Conservation (phyloP, 441 rosid genomes). For the Manihot esculenta region DNA sequence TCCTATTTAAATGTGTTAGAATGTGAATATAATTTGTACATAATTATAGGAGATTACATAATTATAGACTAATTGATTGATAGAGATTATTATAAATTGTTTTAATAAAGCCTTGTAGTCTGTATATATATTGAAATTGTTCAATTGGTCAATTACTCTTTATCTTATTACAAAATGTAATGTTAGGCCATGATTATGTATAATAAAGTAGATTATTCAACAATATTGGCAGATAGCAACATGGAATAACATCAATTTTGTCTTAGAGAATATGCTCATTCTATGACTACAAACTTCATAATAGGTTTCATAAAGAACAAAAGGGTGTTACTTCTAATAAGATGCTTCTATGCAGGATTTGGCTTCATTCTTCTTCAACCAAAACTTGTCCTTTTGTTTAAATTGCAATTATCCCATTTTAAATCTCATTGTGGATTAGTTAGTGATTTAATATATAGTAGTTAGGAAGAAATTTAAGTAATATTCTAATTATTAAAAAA, state of each 20-base stretch:
- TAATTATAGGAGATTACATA: too few relatives aligned
- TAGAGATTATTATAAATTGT: too few relatives aligned
- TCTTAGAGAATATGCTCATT: not conserved
- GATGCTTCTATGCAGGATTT: slow-evolving; percentile 5
- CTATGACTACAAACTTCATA: not conserved
- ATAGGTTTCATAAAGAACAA: not conserved
- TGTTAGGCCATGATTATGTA: not conserved
- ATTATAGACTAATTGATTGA: too few relatives aligned
- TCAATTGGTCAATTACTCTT: too few relatives aligned
- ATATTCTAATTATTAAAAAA: too few relatives aligned
- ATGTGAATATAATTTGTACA: too few relatives aligned
- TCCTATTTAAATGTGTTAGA: too few relatives aligned
- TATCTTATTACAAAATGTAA: too few relatives aligned
- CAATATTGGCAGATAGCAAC: not conserved
- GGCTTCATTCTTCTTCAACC: not conserved
- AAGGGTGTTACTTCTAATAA: not conserved
- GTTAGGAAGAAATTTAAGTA: too few relatives aligned
- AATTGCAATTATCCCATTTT: not conserved
- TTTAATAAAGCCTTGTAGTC: too few relatives aligned
- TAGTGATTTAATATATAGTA: too few relatives aligned
- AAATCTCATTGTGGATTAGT: not conserved
- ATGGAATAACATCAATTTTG: not conserved
- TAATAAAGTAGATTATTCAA: not conserved
- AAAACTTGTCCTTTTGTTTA: not conserved
- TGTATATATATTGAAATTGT: too few relatives aligned